Conservation (phyloP, 78 protist species). For the Cavenderia fasciculata region DNA sequence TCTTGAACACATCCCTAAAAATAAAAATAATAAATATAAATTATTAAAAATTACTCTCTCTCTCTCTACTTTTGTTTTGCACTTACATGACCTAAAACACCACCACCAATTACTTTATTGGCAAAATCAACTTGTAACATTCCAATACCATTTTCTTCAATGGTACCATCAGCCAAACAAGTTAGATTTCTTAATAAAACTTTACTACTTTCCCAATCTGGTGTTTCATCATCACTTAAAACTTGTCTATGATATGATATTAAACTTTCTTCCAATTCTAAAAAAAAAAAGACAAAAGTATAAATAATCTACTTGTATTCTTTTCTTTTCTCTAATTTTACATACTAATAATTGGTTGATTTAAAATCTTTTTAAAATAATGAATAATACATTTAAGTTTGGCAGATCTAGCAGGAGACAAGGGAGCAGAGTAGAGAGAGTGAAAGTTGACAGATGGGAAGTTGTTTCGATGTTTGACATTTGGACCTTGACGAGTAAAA, state of each 20-base stretch:
- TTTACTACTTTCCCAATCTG: slow-evolving; percentile 68
- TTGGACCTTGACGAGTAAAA: slow-evolving; percentile 60
- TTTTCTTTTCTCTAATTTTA: neutral
- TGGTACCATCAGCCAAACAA: slow-evolving; percentile 42
- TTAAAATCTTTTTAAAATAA: slow-evolving; percentile 47
- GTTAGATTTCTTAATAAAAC: slow-evolving; percentile 24
- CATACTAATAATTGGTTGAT: slow-evolving; percentile 1
- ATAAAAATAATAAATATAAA: too few species aligned
- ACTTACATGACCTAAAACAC: slow-evolving; percentile 82
- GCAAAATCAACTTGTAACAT: slow-evolving; percentile 88
- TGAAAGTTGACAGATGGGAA: slow-evolving; percentile 63
- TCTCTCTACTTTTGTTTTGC: neutral
- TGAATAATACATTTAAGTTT: slow-evolving; percentile 73
- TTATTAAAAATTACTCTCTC: too few species aligned
- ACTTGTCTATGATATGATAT: slow-evolving; percentile 78
- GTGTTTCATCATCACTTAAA: slow-evolving; percentile 18
- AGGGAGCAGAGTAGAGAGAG: slow-evolving; percentile 44
- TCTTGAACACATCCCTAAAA: slow-evolving; percentile 89
- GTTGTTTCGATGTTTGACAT: too few species aligned
- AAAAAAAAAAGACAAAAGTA: neutral
- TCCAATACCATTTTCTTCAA: slow-evolving; percentile 70
- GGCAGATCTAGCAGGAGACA: slow-evolving; percentile 19
- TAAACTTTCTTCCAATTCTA: slow-evolving; percentile 27
- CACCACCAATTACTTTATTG: slow-evolving; percentile 88
- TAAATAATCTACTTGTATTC: neutral